Evolutionary conservation across 1,284 basidiomycete genomes (phyloP).

Genomic region (Sporisorium reilianum): DNA sequence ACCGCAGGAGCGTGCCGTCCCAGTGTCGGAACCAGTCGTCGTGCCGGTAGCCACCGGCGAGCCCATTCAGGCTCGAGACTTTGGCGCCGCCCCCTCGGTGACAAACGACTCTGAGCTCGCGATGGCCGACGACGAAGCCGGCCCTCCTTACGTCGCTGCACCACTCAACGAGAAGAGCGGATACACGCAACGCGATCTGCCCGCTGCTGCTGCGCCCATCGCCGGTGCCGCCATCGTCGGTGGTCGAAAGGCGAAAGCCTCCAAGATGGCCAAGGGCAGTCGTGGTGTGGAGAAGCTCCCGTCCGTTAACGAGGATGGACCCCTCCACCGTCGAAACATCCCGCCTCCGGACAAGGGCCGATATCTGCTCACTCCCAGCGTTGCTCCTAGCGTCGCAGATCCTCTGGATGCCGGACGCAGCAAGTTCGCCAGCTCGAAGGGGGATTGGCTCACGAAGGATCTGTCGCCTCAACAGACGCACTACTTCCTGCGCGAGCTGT

Average conservation of each 20-base stretch:
- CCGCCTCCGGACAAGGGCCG: slow-evolving; percentile 26
- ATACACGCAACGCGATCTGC: slow-evolving; percentile 31
- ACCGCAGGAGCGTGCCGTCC: not conserved
- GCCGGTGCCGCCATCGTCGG: slow-evolving; percentile 7
- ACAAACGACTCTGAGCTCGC: slow-evolving; percentile 27
- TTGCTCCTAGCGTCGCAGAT: slow-evolving; percentile 52
- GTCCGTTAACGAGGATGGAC: slow-evolving; percentile 31
- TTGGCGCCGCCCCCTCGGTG: slow-evolving; percentile 15
- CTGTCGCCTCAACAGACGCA: slow-evolving; percentile 58
- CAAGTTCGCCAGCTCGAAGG: slow-evolving; percentile 14
- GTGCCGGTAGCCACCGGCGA: slow-evolving; percentile 10
- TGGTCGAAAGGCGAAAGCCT: slow-evolving; percentile 12
- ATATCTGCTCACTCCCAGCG: slow-evolving; percentile 50
- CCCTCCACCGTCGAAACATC: slow-evolving; percentile 27
- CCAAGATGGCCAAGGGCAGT: slow-evolving; percentile 36
- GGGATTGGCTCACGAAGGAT: slow-evolving; percentile 56
- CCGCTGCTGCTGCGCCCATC: slow-evolving; percentile 26
- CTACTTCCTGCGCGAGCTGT: slow-evolving; percentile 62
- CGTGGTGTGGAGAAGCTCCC: slow-evolving; percentile 40
- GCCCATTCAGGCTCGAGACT: slow-evolving; percentile 27
- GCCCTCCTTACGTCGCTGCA: slow-evolving; percentile 14
- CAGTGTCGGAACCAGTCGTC: slow-evolving; percentile 5
- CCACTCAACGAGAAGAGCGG: slow-evolving; percentile 31
- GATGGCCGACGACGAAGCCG: slow-evolving; percentile 28
- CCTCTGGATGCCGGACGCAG: slow-evolving; percentile 37